Evolutionary conservation across 192 early-diverging fungal genomes (phyloP).

Genomic region (Rhizoclosmatium sp.): DNA sequence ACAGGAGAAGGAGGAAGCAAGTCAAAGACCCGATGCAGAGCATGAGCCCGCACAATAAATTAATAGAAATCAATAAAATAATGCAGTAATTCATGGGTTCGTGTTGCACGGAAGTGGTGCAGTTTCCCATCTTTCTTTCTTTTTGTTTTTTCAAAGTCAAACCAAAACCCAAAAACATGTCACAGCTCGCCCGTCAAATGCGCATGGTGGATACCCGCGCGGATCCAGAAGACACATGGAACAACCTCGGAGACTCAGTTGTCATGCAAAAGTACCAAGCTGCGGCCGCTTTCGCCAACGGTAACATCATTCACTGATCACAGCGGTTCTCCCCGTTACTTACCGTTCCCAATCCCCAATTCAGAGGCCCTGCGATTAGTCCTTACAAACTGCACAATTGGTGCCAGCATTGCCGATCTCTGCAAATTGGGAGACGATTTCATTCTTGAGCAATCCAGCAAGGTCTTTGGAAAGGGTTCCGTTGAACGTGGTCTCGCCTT

Average conservation of each 20-base stretch:
- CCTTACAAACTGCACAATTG: conserved; percentile 20
- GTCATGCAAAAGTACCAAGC: conserved; percentile 93
- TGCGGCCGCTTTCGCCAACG: conserved; percentile 88
- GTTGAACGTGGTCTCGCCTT: conserved; percentile 71
- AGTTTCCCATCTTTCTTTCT: not conserved
- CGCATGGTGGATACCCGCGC: conserved; percentile 6
- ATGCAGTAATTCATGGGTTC: not conserved
- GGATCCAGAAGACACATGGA: conserved; percentile 50
- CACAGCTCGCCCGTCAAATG: conserved; percentile 28
- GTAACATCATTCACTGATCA: conserved; percentile 49
- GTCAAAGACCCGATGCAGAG: not conserved
- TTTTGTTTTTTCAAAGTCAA: conserved; percentile 16
- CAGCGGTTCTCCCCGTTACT: not conserved
- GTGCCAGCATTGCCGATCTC: conserved; percentile 39
- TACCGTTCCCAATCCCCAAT: conserved; percentile 1
- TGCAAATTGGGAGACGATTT: conserved; percentile 49
- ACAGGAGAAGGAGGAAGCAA: not conserved
- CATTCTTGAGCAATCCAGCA: conserved; percentile 39
- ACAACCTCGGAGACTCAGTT: conserved; percentile 72
- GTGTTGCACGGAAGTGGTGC: not conserved
- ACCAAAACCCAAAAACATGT: conserved; percentile 11
- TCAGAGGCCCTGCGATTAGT: conserved; percentile 49
- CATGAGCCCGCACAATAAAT: not conserved
- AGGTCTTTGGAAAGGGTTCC: conserved; percentile 48
- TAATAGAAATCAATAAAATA: not conserved